Evolutionary conservation across 129 eudicot genomes (phyloP).

Genomic region (carrot (Daucus carota)): DH1_v3.0 NC_030383.2:46273001-46273500

Average conservation of each 20-base stretch:
- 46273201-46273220: background rate
- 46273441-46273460: constrained; percentile 50
- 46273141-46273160: background rate
- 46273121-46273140: constrained; percentile 33
- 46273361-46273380: too few species aligned
- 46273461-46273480: constrained; percentile 75
- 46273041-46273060: constrained; percentile 87
- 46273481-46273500: constrained; percentile 93
- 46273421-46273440: background rate
- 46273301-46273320: background rate
- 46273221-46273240: background rate
- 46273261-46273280: background rate
- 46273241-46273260: background rate
- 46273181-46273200: background rate
- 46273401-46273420: background rate
- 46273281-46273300: background rate
- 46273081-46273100: constrained; percentile 85
- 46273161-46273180: background rate
- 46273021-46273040: constrained; percentile 98
- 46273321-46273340: background rate
- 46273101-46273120: constrained; percentile 86
- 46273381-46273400: background rate
- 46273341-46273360: background rate
- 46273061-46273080: constrained; percentile 75
- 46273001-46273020: constrained; percentile 97